Percentiles rank a stretch among this genome's conserved stretches.
Evolutionary conservation across 2,329 filamentous ascomycete genomes (phyloP).

Genomic region (Apiospora kogelbergensis): DNA sequence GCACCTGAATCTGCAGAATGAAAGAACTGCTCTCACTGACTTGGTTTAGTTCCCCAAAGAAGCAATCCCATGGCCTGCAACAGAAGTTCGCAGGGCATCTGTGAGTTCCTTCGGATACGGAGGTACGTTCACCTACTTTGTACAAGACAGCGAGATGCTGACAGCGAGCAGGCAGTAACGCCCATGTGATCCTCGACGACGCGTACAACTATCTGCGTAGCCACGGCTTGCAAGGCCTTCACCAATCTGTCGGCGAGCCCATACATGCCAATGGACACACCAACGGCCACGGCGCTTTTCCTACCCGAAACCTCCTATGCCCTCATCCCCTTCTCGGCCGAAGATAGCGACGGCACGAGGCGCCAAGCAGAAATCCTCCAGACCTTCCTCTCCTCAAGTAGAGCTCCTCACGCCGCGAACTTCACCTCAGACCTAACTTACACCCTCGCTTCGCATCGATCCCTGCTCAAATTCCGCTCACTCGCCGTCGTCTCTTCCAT

Average conservation of each 20-base stretch:
- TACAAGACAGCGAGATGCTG: too few species aligned
- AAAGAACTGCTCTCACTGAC: background rate
- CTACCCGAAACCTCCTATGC: background rate
- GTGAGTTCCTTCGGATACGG: slow-evolving; percentile 37
- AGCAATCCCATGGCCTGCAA: slow-evolving; percentile 20
- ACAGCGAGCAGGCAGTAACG: background rate
- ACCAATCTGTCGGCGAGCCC: background rate
- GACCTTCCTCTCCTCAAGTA: background rate
- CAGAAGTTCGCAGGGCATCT: slow-evolving; percentile 21
- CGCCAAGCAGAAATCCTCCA: slow-evolving; percentile 3
- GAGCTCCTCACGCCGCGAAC: background rate
- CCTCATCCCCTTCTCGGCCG: slow-evolving; percentile 6
- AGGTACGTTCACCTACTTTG: slow-evolving; percentile 10
- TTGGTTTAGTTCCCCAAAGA: slow-evolving; percentile 17
- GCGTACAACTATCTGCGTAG: slow-evolving; percentile 8
- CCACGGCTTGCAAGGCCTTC: background rate
- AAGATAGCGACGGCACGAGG: background rate
- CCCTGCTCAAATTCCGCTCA: slow-evolving; percentile 8
- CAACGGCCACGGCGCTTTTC: background rate
- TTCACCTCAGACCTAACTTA: background rate
- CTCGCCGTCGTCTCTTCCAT: background rate
- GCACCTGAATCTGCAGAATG: background rate
- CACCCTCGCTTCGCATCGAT: slow-evolving; percentile 1
- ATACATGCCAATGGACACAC: background rate
- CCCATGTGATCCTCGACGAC: slow-evolving; percentile 10